These are phyloP conservation scores for Sugiyamaella floridensis DNA, from an alignment of 805 yeast species.

Conservation along the genomic window DNA sequence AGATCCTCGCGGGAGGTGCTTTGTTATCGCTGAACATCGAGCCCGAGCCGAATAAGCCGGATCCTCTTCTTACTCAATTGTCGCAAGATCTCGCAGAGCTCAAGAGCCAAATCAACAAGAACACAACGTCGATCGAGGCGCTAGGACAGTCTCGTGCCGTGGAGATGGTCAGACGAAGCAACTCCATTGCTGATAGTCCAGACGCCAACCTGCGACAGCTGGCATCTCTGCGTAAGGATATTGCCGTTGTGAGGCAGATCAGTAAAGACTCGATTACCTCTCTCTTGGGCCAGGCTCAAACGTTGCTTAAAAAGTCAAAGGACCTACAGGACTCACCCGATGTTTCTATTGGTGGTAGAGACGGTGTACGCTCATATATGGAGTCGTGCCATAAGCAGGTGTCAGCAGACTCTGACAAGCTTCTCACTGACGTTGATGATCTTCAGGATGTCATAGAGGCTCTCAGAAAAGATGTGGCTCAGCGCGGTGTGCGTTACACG, in stretches of 20 bases:
- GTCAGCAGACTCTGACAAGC: constrained; percentile 65
- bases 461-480: constrained; percentile 82
- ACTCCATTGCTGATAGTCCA: not conserved
- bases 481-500: constrained; percentile 77
- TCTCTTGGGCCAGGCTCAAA: constrained; percentile 12
- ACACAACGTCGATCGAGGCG: constrained; percentile 18
- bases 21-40: constrained; percentile 51
- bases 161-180: not conserved
- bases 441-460: constrained; percentile 88
- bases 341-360: not conserved
- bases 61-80: constrained; percentile 23
- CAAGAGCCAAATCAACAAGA: constrained; percentile 20
- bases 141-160: constrained; percentile 12
- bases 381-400: constrained; percentile 65
- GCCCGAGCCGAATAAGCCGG: constrained; percentile 32
- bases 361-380: constrained; percentile 48
- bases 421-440: constrained; percentile 80
- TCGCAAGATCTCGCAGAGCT: constrained; percentile 23
- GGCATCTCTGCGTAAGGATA: constrained; percentile 18
- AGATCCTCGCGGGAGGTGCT: constrained; percentile 49
- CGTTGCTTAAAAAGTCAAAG: constrained; percentile 13
- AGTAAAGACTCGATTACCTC: constrained; percentile 14
- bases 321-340: constrained; percentile 18
- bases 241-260: constrained; percentile 22
- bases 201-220: constrained; percentile 8